Evolutionary conservation across 1,139 yeast species (phyloP), one percentile per base, ranked within the genome.

Genomic region (Blastobotrys ciferrii): DNA sequence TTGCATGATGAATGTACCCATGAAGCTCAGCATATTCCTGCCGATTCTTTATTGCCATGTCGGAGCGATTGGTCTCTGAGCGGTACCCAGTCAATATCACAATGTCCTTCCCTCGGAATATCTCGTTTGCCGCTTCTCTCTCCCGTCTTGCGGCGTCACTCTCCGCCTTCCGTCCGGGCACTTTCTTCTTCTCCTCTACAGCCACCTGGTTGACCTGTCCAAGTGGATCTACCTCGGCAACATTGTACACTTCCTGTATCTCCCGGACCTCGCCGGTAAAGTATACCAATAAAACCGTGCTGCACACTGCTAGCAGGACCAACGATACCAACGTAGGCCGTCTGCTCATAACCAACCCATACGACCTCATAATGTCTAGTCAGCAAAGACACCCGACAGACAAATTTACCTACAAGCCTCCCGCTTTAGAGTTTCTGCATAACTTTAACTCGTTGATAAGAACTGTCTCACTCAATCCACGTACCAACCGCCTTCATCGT

Each of bases 1-100:
- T 57, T 46, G 57, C 63, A 50, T 61, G 58, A 42, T 67, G 59
- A n/a, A 53, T 53, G 51, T 65, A 65, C 20, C 67, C 65, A 43
- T 67, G 70, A 46, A 53, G 53, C 31, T 53, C 52, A 28, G 67
- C 58, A 50, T 67, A 67, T 39, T 64, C 68, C 18, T 58, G 56
- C 18, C 71, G 61, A 53, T 66, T 67, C 39, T 56, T 51, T 28
- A 57, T 52, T 25, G 64, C 62, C 59, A 53, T 56, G 19, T 36
- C 40, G 7, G 40, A 36, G 4, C 40, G 40, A 18, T 36, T 36
- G 13, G 40, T 17, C 19, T 36, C 28, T 15, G 40, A 28, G 19
- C 18, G 19, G 18, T 9, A 36, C 5, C 40, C 40, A 18, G 40
- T 36, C 40, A 36, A 36, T 3, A 36, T 36, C 13, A 36, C 40